Base-by-base conservation (phyloP, 768 basidiomycete species). In the Suillus brevipes region DNA sequence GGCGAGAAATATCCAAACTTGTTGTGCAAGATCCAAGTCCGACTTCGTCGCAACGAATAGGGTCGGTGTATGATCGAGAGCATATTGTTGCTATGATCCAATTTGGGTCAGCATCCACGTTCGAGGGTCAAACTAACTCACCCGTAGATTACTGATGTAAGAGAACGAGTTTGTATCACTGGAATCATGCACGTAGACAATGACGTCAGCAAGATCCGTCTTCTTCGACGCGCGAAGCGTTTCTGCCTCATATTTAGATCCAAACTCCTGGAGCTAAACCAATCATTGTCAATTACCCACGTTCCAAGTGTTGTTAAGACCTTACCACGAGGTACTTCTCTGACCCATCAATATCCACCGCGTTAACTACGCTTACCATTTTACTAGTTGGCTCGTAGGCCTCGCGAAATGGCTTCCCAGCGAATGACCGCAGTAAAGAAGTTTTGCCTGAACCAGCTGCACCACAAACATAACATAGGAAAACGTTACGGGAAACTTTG, bases 11-110 rank as follows among this genome's bases (percentile, higher is more conserved):
- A 43, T 52, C 71, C 82, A 67, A 64, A 91, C 94, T 85, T 97
- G 97, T 70, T 96, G 86, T 13, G 97, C 97, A 59, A 99, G 88
- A 77, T 99, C 97, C 34, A 97, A 85, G 76, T 99, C 97, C 7
- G 95, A 96, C 79, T 99, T 99, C 45, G 97, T 99, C n/a, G 97
- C 97, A 31, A 99, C 95, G 75, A 99, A 98, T 43, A 99, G 79
- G 13, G 93, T 95, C 31, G 97, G 96, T 74, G 98, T 93, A 75
- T 94, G 91, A 75, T 98, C 95, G 37, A 97, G 81, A 68, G 87
- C 94, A 75, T 98, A 97, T 85, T 96, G 95, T 93, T 98, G 96
- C 95, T 97, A 78, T 42, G 61, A 53, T 63, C 73, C 42, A 45
- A 55, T 53, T 69, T 67, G 57, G 38, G 64, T 70, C 69, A 73